phyloP scores from a whole-genome alignment of 164 flowering plant species.

The Cinnamomum micranthum region DNA sequence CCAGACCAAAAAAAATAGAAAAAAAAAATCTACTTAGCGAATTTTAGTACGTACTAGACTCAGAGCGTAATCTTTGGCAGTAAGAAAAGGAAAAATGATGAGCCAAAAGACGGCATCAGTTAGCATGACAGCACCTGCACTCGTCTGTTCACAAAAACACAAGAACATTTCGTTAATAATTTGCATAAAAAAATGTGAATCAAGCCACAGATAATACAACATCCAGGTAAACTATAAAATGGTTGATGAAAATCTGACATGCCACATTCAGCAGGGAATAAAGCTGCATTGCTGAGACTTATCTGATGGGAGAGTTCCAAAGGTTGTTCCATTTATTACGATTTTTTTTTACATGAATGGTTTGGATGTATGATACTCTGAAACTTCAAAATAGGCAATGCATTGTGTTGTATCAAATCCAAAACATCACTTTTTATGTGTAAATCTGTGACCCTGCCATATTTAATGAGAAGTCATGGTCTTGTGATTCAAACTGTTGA shows the following conservation, averaged over 20 bases:
- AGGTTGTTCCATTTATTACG: too few relatives aligned
- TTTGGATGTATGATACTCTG: too few relatives aligned
- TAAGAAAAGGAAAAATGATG: slow-evolving; percentile 81
- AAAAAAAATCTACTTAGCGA: not conserved
- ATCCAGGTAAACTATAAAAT: not conserved
- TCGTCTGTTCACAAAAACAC: slow-evolving; percentile 49
- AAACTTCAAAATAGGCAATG: too few relatives aligned
- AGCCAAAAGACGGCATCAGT: slow-evolving; percentile 95
- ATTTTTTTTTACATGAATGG: too few relatives aligned
- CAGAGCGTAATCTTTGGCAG: slow-evolving; percentile 51
- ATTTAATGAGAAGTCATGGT: too few relatives aligned
- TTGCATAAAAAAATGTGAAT: not conserved
- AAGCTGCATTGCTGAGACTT: not conserved
- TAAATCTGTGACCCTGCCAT: too few relatives aligned
- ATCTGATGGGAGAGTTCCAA: not conserved
- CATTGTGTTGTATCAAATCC: too few relatives aligned
- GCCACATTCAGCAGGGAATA: not conserved
- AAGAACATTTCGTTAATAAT: not conserved
- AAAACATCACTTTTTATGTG: too few relatives aligned
- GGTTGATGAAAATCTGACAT: not conserved
- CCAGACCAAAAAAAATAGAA: too few relatives aligned
- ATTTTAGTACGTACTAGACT: slow-evolving; percentile 55
- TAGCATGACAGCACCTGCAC: slow-evolving; percentile 93
- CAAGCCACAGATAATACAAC: not conserved
- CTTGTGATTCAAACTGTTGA: too few relatives aligned